Conservation (phyloP, 2,329 filamentous ascomycete species). For the Trichoderma afroharzianum region DNA sequence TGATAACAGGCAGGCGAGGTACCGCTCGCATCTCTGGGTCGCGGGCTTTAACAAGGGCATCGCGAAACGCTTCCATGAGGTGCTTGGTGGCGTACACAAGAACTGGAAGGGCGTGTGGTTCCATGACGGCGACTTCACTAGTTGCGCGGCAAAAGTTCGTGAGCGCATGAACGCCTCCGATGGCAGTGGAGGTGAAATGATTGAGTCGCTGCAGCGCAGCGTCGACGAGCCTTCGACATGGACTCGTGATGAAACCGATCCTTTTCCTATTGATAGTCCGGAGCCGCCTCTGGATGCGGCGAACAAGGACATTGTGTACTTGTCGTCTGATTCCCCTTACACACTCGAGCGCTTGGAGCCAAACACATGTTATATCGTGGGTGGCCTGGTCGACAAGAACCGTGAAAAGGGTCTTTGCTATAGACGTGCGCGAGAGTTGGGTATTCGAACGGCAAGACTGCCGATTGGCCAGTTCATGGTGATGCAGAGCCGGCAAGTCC, state of each 20-base stretch:
- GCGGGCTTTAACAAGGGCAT: slow-evolving; percentile 75
- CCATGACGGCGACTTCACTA: slow-evolving; percentile 68
- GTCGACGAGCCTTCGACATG: slow-evolving; percentile 30
- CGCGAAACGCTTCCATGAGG: slow-evolving; percentile 73
- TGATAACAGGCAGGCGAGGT: slow-evolving; percentile 70
- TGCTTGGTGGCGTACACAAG: slow-evolving; percentile 66
- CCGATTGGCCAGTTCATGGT: slow-evolving; percentile 95
- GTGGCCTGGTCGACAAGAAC: slow-evolving; percentile 93
- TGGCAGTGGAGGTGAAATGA: slow-evolving; percentile 51
- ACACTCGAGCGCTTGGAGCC: slow-evolving; percentile 80
- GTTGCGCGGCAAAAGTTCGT: slow-evolving; percentile 62
- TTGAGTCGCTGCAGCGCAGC: slow-evolving; percentile 51
- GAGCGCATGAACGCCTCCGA: slow-evolving; percentile 55
- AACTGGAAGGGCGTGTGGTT: slow-evolving; percentile 79
- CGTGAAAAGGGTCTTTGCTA: slow-evolving; percentile 94
- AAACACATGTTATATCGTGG: slow-evolving; percentile 87
- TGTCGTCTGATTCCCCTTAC: slow-evolving; percentile 86
- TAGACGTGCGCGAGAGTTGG: slow-evolving; percentile 68
- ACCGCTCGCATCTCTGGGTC: slow-evolving; percentile 68
- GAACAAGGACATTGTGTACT: slow-evolving; percentile 65
- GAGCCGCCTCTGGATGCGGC: slow-evolving; percentile 32
- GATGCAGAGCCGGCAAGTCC: slow-evolving; percentile 79
- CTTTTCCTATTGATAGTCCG: slow-evolving; percentile 33
- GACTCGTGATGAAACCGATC: slow-evolving; percentile 31
- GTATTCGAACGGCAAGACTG: slow-evolving; percentile 82